Percentiles rank a stretch among this genome's conserved stretches.
Conservation (phyloP, 140 eudicot species). For the Ambrosia hybrid region DNA sequence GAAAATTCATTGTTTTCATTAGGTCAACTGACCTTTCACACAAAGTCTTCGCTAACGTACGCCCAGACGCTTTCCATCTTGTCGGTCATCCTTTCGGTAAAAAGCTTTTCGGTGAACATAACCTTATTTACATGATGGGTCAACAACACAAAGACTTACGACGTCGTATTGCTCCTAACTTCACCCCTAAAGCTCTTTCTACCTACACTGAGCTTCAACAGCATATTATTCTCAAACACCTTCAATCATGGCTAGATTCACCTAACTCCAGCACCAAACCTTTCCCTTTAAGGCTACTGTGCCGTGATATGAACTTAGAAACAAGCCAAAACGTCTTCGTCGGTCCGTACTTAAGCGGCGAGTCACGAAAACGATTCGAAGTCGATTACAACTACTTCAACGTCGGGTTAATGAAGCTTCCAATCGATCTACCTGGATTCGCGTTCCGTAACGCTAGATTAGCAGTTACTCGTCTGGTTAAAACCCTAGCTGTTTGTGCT, state of each 20-base stretch:
- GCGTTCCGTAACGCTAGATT: constrained; percentile 77
- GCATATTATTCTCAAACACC: constrained; percentile 48
- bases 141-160: constrained; percentile 82
- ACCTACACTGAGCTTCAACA: constrained; percentile 69
- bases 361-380: constrained; percentile 48
- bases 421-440: constrained; percentile 74
- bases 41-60: constrained; percentile 73
- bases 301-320: constrained; percentile 84
- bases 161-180: constrained; percentile 87
- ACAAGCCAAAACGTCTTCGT: constrained; percentile 87
- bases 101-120: constrained; percentile 86
- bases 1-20: constrained; percentile 67
- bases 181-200: constrained; percentile 75
- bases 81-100: constrained; percentile 90
- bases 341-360: constrained; percentile 60
- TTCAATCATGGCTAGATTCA: constrained; percentile 46
- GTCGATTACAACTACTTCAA: constrained; percentile 72
- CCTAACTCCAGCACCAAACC: constrained; percentile 11
- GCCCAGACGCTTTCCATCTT: constrained; percentile 81
- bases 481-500: constrained; percentile 59
- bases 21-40: constrained; percentile 66
- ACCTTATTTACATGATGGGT: constrained; percentile 75
- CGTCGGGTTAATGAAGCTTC: constrained; percentile 72
- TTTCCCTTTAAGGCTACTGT: constrained; percentile 54
- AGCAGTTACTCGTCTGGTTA: constrained; percentile 58